Base-by-base conservation (phyloP, 352 stramenopile species). In the Pythium chondricola region DNA sequence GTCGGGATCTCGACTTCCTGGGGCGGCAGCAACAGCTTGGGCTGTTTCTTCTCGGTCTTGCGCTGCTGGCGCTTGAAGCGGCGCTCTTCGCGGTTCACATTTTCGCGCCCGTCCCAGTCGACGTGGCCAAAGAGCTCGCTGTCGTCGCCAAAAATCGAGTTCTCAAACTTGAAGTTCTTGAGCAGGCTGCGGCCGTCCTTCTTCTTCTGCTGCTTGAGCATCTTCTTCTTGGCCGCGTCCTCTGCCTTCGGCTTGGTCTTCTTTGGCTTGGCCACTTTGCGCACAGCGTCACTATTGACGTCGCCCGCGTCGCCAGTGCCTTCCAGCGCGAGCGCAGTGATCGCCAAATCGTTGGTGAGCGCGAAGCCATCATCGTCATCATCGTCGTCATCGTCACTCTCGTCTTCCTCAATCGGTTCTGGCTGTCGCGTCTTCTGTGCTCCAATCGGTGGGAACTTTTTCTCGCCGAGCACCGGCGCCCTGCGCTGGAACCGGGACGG, bases 151-250 rank as follows among this genome's bases (percentile, higher is more conserved):
- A 93, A 93, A 16, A 93, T 74, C 51, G 75, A 90, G 65, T 91
- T 88, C 54, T 93, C 83, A 40, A 92, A 91, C 59, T 86, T 78
- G 61, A 93, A 89, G 37, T 83, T 85, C 63, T 89, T 69, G 22
- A 91, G 58, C 49, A 88, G 35, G 33, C 71, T 80, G 43, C 75
- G 79, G 1, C 71, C 68, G 27, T 74, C 70, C 58, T 90, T 90
- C 61, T 86, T 87, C 52, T 82, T 83, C 46, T 88, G 79, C 58
- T 73, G 68, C 59, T 85, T 87, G 8, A 83, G 63, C 13, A 66
- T 59, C 61, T 80, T 84, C 53, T 72, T 78, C 41, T 70, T 74
- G 32, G 58, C 52, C 11, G 49, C 42, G 16, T 41, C 43, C 27
- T 44, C 57, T 20, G 33, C 36, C 16, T 51, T 61, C 4, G 45